These are phyloP conservation scores for Blastobotrys parvus DNA, from an alignment of 805 yeast genomes.

Conservation along the genomic window DNA sequence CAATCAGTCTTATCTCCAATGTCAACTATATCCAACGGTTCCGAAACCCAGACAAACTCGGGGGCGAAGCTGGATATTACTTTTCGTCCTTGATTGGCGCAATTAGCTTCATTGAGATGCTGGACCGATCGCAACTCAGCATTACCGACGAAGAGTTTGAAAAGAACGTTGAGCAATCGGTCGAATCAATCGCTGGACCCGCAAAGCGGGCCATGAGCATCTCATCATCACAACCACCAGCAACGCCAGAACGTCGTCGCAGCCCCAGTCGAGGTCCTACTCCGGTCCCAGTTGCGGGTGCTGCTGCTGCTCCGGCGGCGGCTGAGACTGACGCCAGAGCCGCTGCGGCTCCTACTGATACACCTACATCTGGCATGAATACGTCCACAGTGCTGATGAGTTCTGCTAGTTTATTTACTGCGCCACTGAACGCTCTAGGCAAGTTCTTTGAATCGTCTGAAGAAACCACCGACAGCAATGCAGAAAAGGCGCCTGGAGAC, in stretches of 20 bases:
- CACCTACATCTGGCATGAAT: conserved; percentile 9
- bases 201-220: background rate
- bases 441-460: conserved; percentile 26
- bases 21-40: conserved; percentile 79
- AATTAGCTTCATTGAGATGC: conserved; percentile 60
- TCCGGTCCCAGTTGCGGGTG: background rate
- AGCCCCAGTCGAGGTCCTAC: background rate
- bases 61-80: conserved; percentile 88
- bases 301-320: background rate
- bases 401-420: conserved; percentile 44
- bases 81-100: conserved; percentile 88
- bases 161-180: conserved; percentile 33
- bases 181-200: conserved; percentile 27
- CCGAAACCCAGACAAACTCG: conserved; percentile 61
- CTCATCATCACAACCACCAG: conserved; percentile 15
- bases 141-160: conserved; percentile 53
- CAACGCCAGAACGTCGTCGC: conserved; percentile 18
- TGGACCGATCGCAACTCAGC: conserved; percentile 51
- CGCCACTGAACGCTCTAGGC: conserved; percentile 36
- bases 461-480: background rate
- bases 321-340: background rate
- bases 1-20: conserved; percentile 63
- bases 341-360: background rate
- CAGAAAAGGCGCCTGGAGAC: conserved; percentile 5
- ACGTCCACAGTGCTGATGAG: conserved; percentile 28